These are phyloP conservation scores for Pseudogymnoascus sp. DNA, from an alignment of 2,329 filamentous ascomycete species.

Conservation along the genomic window DNA sequence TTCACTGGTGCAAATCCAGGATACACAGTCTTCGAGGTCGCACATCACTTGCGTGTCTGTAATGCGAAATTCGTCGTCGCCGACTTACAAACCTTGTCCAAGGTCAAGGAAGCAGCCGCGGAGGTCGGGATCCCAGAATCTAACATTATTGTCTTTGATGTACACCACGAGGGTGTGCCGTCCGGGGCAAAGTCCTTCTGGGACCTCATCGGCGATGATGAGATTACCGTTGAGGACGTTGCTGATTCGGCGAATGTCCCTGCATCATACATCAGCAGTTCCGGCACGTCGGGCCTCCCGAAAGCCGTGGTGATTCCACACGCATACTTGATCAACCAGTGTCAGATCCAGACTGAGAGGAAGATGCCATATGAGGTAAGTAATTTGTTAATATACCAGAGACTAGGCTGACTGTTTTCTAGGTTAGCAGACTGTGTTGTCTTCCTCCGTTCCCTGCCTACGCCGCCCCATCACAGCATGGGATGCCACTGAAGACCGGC, in stretches of 20 bases:
- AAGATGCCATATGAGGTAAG: slow-evolving; percentile 46
- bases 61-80: slow-evolving; percentile 22
- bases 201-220: not conserved
- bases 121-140: slow-evolving; percentile 22
- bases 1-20: slow-evolving; percentile 24
- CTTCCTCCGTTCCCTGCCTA: slow-evolving; percentile 54
- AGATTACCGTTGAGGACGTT: slow-evolving; percentile 9
- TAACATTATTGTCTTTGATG: slow-evolving; percentile 20
- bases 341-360: slow-evolving; percentile 43
- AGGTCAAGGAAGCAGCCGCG: slow-evolving; percentile 18
- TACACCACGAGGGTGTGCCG: not conserved
- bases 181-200: not conserved
- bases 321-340: slow-evolving; percentile 29
- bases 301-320: slow-evolving; percentile 35
- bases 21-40: slow-evolving; percentile 24
- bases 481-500: slow-evolving; percentile 56
- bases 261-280: slow-evolving; percentile 35
- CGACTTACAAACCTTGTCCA: slow-evolving; percentile 20
- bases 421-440: slow-evolving; percentile 42
- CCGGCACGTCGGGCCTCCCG: slow-evolving; percentile 52
- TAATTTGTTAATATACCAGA: slow-evolving; percentile 53
- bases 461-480: slow-evolving; percentile 70
- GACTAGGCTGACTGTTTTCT: slow-evolving; percentile 14
- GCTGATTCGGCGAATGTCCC: slow-evolving; percentile 28
- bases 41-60: slow-evolving; percentile 24